These are phyloP conservation scores for Lentinula raphanica DNA, from an alignment of 768 basidiomycete species.

Conservation along the genomic window DNA sequence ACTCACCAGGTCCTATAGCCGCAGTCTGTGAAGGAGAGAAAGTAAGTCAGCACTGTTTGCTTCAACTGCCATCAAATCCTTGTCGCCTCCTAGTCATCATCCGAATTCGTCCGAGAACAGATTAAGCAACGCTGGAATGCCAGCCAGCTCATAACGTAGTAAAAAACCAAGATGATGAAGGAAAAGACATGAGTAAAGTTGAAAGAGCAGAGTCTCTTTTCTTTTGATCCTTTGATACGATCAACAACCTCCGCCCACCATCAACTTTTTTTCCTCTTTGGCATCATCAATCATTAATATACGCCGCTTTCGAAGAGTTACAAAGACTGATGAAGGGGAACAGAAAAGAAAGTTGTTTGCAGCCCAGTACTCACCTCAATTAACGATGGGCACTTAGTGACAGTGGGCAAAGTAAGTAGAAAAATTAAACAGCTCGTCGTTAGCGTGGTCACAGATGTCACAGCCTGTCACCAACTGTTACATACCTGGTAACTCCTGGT, in stretches of 20 bases:
- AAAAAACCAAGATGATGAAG: not conserved
- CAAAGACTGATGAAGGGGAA: not conserved
- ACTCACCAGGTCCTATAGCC: not conserved
- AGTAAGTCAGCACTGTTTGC: not conserved
- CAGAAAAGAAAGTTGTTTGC: not conserved
- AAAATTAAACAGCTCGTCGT: not conserved
- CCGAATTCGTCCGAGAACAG: not conserved
- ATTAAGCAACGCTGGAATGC: not conserved
- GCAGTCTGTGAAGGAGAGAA: not conserved
- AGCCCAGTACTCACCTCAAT: not conserved
- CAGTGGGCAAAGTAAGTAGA: not conserved
- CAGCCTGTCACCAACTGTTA: not conserved
- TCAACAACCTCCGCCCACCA: constrained; percentile 2
- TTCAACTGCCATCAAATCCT: not conserved
- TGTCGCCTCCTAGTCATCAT: not conserved
- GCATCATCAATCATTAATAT: not conserved
- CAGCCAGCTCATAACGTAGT: not conserved
- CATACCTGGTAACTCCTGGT: not conserved
- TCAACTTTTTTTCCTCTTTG: constrained; percentile 1
- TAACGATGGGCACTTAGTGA: not conserved
- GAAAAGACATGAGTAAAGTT: not conserved
- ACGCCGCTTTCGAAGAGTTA: not conserved
- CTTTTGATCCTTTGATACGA: constrained; percentile 5
- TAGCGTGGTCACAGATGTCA: not conserved
- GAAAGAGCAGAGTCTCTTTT: not conserved